A percentile compares a stretch with the other conserved stretches of the same genome.
Evolutionary conservation across 192 early-diverging fungal species (phyloP).

Genomic region (Entrophospora sp.): DNA sequence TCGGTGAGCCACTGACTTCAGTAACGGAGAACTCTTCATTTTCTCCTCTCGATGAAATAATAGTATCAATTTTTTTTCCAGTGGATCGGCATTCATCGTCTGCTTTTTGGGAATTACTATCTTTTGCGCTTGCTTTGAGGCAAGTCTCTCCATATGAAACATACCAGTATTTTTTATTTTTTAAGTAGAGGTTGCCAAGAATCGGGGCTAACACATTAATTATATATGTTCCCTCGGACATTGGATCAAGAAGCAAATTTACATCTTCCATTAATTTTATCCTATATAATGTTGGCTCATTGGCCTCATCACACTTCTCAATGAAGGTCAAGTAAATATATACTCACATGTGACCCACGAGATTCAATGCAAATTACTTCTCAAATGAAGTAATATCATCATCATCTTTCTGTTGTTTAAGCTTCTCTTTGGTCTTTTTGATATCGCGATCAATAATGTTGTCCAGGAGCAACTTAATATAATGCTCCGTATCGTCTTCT

Average conservation of each 20-base stretch:
- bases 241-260: not conserved
- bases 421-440: not conserved
- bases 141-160: no score
- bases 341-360: not conserved
- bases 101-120: no score
- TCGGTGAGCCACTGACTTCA: not conserved
- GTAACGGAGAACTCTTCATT: not conserved
- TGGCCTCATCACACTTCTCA: not conserved
- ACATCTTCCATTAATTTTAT: not conserved
- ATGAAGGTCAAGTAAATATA: not conserved
- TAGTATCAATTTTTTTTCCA: not conserved
- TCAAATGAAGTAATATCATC: not conserved
- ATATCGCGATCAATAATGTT: not conserved
- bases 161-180: not conserved
- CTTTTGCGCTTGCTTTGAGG: no score
- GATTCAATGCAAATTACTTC: not conserved
- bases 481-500: not conserved
- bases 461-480: not conserved
- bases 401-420: not conserved
- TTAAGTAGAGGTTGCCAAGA: not conserved
- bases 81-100: not conserved
- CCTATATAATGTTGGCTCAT: not conserved
- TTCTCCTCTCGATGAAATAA: not conserved
- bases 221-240: not conserved
- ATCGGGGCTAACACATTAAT: not conserved